Percentiles rank a stretch among this genome's conserved stretches.
Evolutionary conservation across 2,329 filamentous ascomycete species (phyloP).

Genomic region (Penicillium frequentans): DNA sequence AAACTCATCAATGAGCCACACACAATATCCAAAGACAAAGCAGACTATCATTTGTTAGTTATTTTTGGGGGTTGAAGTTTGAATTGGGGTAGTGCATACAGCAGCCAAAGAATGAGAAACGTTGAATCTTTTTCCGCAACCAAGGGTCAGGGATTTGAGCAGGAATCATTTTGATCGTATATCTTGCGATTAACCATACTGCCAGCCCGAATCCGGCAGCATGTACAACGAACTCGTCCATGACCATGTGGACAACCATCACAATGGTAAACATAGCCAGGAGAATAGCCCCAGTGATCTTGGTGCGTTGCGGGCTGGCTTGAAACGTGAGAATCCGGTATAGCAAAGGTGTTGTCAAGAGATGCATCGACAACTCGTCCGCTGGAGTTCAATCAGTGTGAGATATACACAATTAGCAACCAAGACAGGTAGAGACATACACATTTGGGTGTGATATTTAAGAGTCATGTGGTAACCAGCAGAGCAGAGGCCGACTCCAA

Average conservation of each 20-base stretch:
- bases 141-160: conserved; percentile 30
- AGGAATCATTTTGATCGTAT: conserved; percentile 32
- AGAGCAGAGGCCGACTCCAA: conserved; percentile 33
- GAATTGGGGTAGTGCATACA: conserved; percentile 7
- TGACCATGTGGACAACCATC: conserved; percentile 45
- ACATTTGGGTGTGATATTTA: conserved; percentile 36
- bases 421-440: conserved; percentile 13
- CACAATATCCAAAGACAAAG: conserved; percentile 40
- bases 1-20: conserved; percentile 44
- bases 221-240: conserved; percentile 47
- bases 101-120: conserved; percentile 23
- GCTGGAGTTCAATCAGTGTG: conserved; percentile 18
- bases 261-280: conserved; percentile 28
- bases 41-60: conserved; percentile 21
- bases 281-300: conserved; percentile 21
- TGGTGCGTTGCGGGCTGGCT: conserved; percentile 24
- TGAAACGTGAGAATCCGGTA: conserved; percentile 43
- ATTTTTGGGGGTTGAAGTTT: not conserved
- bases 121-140: conserved; percentile 19
- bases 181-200: conserved; percentile 36
- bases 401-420: not conserved
- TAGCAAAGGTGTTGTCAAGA: conserved; percentile 43
- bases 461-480: conserved; percentile 32
- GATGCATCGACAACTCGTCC: conserved; percentile 46
- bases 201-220: conserved; percentile 37